A percentile compares a stretch with the other conserved stretches of the same genome.
phyloP scores from a whole-genome alignment of 2,329 filamentous ascomycete species.

The Pseudopithomyces chartarum region DNA sequence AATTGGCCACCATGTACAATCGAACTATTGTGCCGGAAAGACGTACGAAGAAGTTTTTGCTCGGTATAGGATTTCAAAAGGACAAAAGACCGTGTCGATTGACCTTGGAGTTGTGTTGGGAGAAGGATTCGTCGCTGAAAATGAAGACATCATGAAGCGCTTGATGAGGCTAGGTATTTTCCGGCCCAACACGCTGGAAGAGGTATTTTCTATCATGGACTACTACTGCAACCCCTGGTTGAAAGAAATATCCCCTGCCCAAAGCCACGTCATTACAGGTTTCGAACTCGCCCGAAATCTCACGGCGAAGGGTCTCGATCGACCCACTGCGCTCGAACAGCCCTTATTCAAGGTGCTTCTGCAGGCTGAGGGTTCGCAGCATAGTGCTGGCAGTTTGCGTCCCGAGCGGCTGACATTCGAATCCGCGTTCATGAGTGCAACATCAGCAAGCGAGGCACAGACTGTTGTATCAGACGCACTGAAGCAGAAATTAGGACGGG shows the following conservation, averaged over 20 bases:
- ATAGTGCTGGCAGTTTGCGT: neutral
- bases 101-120: slow-evolving; percentile 19
- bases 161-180: neutral
- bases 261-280: slow-evolving; percentile 5
- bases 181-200: neutral
- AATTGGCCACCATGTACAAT: slow-evolving; percentile 13
- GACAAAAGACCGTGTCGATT: slow-evolving; percentile 48
- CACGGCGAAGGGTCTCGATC: neutral
- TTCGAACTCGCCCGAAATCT: neutral
- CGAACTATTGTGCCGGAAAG: slow-evolving; percentile 29
- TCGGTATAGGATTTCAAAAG: slow-evolving; percentile 23
- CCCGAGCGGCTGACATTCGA: neutral
- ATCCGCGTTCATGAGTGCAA: neutral
- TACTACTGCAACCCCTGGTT: slow-evolving; percentile 4
- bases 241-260: neutral
- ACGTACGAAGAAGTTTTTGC: slow-evolving; percentile 29
- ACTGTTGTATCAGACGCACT: neutral
- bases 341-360: slow-evolving; percentile 1
- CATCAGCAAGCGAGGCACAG: neutral
- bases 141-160: neutral
- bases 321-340: neutral
- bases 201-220: slow-evolving; percentile 6
- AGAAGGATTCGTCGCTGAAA: slow-evolving; percentile 6
- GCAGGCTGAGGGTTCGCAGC: too few relatives aligned
- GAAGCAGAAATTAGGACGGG: neutral